Evolutionary conservation across 805 yeast genomes (phyloP).

Genomic region (Candida quercuum): DNA sequence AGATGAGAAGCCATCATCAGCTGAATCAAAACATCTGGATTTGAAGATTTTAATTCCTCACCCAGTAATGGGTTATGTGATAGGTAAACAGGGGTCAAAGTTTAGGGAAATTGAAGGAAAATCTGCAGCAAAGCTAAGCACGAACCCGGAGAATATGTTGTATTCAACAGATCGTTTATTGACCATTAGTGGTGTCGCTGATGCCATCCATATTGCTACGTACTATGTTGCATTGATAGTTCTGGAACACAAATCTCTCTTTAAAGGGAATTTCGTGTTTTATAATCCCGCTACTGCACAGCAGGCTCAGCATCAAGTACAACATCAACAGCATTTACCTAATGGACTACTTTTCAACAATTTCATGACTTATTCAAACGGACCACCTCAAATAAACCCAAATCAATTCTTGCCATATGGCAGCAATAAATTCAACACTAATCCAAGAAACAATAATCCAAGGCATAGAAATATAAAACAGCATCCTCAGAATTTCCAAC

Average conservation of each 20-base stretch:
- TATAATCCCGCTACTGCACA: constrained; percentile 44
- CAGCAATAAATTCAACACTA: background rate
- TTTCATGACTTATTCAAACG: background rate
- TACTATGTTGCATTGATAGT: constrained; percentile 69
- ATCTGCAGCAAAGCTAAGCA: constrained; percentile 72
- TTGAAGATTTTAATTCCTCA: constrained; percentile 69
- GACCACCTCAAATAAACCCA: background rate
- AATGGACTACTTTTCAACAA: constrained; percentile 1
- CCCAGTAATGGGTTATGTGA: constrained; percentile 72
- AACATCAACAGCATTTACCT: constrained; percentile 1
- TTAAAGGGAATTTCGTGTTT: constrained; percentile 48
- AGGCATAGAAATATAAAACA: background rate
- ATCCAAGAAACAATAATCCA: background rate
- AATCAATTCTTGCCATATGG: background rate
- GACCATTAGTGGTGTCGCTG: constrained; percentile 72
- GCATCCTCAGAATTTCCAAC: constrained; percentile 2
- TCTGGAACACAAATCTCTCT: constrained; percentile 47
- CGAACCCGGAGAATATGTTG: constrained; percentile 68
- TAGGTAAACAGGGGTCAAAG: constrained; percentile 70
- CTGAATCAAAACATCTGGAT: constrained; percentile 47
- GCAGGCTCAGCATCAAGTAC: constrained; percentile 4
- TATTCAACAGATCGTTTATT: constrained; percentile 74
- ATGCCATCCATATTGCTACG: constrained; percentile 80
- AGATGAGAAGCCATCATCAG: constrained; percentile 57
- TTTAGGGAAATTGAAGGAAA: constrained; percentile 78